phyloP scores from a whole-genome alignment of 2,329 filamentous ascomycete species.

The Clonostachys chloroleuca region DNA sequence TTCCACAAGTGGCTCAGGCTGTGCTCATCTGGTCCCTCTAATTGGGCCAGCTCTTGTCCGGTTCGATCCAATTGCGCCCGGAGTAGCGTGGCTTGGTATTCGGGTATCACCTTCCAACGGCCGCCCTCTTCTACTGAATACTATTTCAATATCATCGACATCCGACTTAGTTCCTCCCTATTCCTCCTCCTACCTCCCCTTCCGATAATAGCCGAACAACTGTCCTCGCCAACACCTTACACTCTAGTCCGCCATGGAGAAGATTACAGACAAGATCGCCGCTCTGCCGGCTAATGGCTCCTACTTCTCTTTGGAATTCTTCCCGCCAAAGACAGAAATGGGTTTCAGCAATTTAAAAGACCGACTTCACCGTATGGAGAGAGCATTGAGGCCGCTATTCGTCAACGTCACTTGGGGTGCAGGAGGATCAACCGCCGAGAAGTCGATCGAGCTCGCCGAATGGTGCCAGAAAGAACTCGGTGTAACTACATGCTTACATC shows the following conservation, averaged over 20 bases:
- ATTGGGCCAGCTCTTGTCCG: no score
- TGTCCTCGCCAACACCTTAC: background rate
- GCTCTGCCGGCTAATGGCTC: slow-evolving; percentile 74
- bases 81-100: no score
- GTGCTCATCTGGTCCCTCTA: no score
- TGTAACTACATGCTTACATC: slow-evolving; percentile 89
- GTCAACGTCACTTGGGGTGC: slow-evolving; percentile 98
- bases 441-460: slow-evolving; percentile 91
- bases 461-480: slow-evolving; percentile 89
- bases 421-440: slow-evolving; percentile 84
- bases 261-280: slow-evolving; percentile 93
- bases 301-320: slow-evolving; percentile 98
- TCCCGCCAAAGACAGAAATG: slow-evolving; percentile 95
- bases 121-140: background rate
- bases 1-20: no score
- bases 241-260: slow-evolving; percentile 55
- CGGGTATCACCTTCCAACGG: no score
- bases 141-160: background rate
- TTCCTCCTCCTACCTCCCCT: no score
- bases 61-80: no score
- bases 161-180: no score
- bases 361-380: slow-evolving; percentile 91
- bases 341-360: slow-evolving; percentile 91
- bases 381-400: slow-evolving; percentile 85
- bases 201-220: no score